Base-by-base conservation (phyloP, 1,284 basidiomycete genomes). In the Anthracocystis setariae region DNA sequence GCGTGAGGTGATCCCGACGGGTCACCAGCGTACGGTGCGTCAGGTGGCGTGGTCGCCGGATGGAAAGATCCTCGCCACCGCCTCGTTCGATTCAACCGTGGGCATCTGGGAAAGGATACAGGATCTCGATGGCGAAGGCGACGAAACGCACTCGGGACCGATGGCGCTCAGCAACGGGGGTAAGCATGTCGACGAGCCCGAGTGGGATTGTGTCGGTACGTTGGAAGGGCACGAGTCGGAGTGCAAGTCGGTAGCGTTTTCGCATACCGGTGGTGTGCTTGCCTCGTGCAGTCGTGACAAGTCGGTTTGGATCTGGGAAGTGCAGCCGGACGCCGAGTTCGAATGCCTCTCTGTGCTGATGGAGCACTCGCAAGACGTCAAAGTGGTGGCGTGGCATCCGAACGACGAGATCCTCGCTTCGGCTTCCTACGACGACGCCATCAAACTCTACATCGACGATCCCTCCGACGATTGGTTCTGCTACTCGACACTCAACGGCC, bases 251-350 rank as follows among this genome's bases (percentile, higher is more conserved):
- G 91, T 98, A 0, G 91, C 90, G 3, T 98, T 93, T 84, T 94
- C 91, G 18, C 76, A 80, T 27, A 86, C 86, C 23, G 96, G 94
- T 0, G 90, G 87, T 5, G 84, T 97, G 24, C 86, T 99, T 17
- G 95, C 95, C 7, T 94, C 90, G 75, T 97, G 94, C 81, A 92
- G 91, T 76, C 87, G 96, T 61, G 96, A 98, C 85, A 97, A 98
- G 85, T 93, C 92, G 15, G 94, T 98, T 0, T 98, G 96, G 96
- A 88, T 98, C 46, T 99, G 96, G 95, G 96, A 98, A 87, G 80
- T 81, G 35, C 90, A 92, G 74, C 92, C 92, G 8, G 92, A 96
- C 39, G 78, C 80, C 24, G 81, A 82, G 51, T 97, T 96, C 73
- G 95, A 98, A 79, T 96, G 93, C 77, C 88, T 97, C 84, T 90